Percentiles rank a stretch among this genome's conserved stretches.
These are phyloP conservation scores for Leishmania tarentolae DNA, from an alignment of 208 protist species.

Conservation along the genomic window DNA sequence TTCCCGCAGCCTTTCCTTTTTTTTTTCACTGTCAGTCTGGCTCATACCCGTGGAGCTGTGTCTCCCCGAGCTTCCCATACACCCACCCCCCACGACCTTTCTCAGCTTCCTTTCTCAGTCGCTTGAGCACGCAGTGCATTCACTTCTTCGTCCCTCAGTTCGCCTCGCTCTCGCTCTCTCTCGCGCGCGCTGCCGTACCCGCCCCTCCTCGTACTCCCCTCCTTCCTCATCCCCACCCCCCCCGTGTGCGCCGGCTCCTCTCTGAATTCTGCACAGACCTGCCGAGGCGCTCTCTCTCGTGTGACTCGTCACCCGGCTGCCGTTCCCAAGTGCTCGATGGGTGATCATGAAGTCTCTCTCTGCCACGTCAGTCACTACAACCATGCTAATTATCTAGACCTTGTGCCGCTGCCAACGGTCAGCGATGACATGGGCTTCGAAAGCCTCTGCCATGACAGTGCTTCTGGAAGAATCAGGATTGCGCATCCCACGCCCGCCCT, in stretches of 20 bases:
- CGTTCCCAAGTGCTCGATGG: conserved; percentile 30
- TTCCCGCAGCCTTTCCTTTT: too few relatives aligned
- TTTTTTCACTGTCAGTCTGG: too few relatives aligned
- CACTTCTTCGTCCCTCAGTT: not conserved
- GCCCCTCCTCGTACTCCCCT: not conserved
- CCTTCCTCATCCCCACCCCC: too few relatives aligned
- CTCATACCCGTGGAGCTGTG: not conserved
- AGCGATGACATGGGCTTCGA: not conserved
- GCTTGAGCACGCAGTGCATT: not conserved
- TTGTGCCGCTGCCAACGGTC: conserved; percentile 26
- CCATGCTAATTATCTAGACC: conserved; percentile 21
- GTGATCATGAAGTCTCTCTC: conserved; percentile 29
- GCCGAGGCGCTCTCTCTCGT: not conserved
- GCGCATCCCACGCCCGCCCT: not conserved
- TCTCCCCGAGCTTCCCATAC: too few relatives aligned
- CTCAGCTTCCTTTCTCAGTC: not conserved
- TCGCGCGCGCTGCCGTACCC: too few relatives aligned
- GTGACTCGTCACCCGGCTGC: not conserved
- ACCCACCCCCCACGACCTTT: not conserved
- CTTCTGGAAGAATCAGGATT: conserved; percentile 16
- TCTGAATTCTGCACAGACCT: not conserved
- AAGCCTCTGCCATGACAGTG: conserved; percentile 1
- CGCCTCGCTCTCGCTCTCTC: not conserved
- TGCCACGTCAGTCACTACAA: conserved; percentile 51
- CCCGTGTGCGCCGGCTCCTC: too few relatives aligned